These are phyloP conservation scores for Neurospora sp. DNA, from an alignment of 495 filamentous ascomycete species.

Conservation along the genomic window DNA sequence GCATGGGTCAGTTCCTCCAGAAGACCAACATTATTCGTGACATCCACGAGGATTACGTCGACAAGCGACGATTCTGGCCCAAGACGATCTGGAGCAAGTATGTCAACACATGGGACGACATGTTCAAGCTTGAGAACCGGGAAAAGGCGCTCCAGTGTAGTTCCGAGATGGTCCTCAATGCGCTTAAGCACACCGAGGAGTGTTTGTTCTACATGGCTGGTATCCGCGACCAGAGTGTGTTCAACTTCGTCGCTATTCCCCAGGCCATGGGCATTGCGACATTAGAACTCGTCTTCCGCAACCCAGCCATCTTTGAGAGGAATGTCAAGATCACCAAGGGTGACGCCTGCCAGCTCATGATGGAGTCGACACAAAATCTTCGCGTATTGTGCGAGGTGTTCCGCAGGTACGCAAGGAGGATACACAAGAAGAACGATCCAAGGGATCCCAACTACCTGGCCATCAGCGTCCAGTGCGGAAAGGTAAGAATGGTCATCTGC, in stretches of 20 bases:
- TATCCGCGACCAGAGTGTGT: slow-evolving; percentile 93
- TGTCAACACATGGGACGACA: slow-evolving; percentile 77
- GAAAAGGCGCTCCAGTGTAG: slow-evolving; percentile 77
- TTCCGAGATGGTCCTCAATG: slow-evolving; percentile 89
- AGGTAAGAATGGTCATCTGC: slow-evolving; percentile 45
- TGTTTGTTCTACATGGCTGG: slow-evolving; percentile 97
- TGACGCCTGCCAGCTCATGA: slow-evolving; percentile 83
- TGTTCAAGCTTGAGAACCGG: slow-evolving; percentile 72
- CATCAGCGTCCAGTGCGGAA: slow-evolving; percentile 83
- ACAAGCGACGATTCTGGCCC: slow-evolving; percentile 85
- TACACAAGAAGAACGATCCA: slow-evolving; percentile 91
- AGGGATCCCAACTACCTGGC: slow-evolving; percentile 88
- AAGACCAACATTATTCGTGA: slow-evolving; percentile 99
- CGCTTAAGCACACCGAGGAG: slow-evolving; percentile 79
- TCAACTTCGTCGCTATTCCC: slow-evolving; percentile 99
- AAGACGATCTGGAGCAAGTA: slow-evolving; percentile 94
- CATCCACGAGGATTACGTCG: slow-evolving; percentile 78
- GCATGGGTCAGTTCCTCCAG: slow-evolving; percentile 94
- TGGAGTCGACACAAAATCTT: slow-evolving; percentile 83
- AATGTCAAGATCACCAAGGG: slow-evolving; percentile 97
- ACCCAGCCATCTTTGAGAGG: slow-evolving; percentile 73
- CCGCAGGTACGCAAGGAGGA: slow-evolving; percentile 61
- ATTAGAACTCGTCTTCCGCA: slow-evolving; percentile 82
- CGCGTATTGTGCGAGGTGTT: slow-evolving; percentile 70
- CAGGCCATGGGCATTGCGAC: slow-evolving; percentile 98